Base-by-base conservation (phyloP, 805 yeast genomes). In the Kuraishia ogatae region DNA sequence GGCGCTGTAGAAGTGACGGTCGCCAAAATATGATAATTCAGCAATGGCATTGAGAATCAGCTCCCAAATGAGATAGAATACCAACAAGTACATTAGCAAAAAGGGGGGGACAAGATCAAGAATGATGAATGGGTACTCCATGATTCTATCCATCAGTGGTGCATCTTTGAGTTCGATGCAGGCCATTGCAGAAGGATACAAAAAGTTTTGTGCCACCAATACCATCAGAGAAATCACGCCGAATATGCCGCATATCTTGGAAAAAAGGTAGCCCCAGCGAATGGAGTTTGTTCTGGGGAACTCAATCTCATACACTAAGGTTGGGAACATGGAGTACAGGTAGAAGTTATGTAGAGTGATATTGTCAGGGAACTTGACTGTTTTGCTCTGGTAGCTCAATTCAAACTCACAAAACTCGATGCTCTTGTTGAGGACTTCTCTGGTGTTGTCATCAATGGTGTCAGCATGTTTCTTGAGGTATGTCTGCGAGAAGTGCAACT, bases 61-160 rank as follows among this genome's bases (percentile, higher is more conserved):
- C 64, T 94, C 98, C 99, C 99, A 96, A 58, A 96, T 94, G 58
- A 94, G 73, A 66, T 88, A 92, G 71, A 92, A 94, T 0, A 82
- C 84, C 56, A 94, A 71, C 53, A 94, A 63, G 66, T 91, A 93
- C 68, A 87, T 80, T 54, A 84, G 67, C 43, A 89, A 71, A 66
- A 94, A 89, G 21, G 92, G 86, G 20, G 96, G 96, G 39, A 89
- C 81, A 62, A 90, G 73, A 62, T 90, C 96, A 24, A 88, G 62
- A 29, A 89, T 63, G 11, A 89, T 72, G 55, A 82, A 70, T 11
- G 89, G 84, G 62, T 81, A 89, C 22, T 64, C 68, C 56, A 63
- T 60, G 2, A 77, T 50, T 56, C 83, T 73, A 39, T 76, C 79
- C 11, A 46, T 8, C 0, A 82, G 56, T 0, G 93, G 77, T 20